Percentiles rank a stretch among this genome's conserved stretches.
phyloP scores from a whole-genome alignment of 1,284 basidiomycete genomes.

The Sporisorium graminicola region DNA sequence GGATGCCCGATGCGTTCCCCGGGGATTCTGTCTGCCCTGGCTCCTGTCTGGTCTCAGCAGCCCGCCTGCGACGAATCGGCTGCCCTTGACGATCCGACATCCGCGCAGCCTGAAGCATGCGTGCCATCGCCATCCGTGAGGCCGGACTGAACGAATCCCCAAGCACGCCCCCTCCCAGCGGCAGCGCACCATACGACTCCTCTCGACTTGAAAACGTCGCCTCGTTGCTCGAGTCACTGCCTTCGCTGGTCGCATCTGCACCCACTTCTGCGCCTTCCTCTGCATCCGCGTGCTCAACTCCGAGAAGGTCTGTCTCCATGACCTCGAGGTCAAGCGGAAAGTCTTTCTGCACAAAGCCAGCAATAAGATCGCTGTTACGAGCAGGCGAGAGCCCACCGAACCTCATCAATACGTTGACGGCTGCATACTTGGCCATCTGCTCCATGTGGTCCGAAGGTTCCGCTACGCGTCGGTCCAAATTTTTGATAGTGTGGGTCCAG shows the following conservation, averaged over 20 bases:
- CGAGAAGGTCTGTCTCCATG: constrained; percentile 35
- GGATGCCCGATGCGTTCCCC: too few species aligned
- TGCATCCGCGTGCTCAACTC: not conserved
- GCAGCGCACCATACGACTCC: not conserved
- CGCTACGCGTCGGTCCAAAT: constrained; percentile 16
- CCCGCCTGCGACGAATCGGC: constrained; percentile 13
- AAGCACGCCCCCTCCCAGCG: not conserved
- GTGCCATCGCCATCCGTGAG: constrained; percentile 12
- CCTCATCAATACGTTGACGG: constrained; percentile 42
- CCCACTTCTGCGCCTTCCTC: not conserved
- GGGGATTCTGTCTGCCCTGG: not conserved
- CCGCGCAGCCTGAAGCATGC: constrained; percentile 35
- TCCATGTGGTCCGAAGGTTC: too few species aligned
- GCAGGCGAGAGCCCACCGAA: constrained; percentile 28
- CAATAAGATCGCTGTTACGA: constrained; percentile 42
- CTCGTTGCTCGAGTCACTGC: constrained; percentile 37
- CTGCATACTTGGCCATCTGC: constrained; percentile 45
- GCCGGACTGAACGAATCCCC: constrained; percentile 16
- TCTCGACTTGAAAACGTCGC: constrained; percentile 12
- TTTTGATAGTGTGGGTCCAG: constrained; percentile 14
- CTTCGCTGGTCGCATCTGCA: constrained; percentile 18
- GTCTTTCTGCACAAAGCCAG: constrained; percentile 35
- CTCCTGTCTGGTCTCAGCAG: not conserved
- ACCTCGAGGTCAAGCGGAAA: constrained; percentile 44
- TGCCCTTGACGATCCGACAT: constrained; percentile 22